Base-by-base conservation (phyloP, 495 filamentous ascomycete genomes). In the Aspergillus campestris region DNA sequence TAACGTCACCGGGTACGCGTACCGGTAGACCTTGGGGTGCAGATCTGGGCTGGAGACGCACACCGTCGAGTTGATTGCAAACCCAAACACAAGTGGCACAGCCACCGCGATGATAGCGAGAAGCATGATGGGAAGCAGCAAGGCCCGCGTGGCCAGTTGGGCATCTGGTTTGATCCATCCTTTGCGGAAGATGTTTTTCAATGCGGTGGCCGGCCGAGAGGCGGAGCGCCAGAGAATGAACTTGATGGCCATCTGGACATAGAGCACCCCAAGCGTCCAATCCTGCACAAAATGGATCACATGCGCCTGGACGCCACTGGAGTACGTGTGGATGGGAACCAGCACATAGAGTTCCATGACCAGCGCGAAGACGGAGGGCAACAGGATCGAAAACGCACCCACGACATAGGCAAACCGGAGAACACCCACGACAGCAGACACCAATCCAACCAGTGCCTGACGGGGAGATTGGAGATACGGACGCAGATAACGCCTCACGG, bases 191-290 rank as follows among this genome's bases (percentile, higher is more conserved):
- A 96, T 81, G 29, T 81, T 82, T 18, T 81, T 77, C 18, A 94
- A 75, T 2, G 86, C 84, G 38, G 76, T 73, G 0, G 89, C 85
- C 1, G 83, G 77, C 13, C 85, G 81, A 12, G 86, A 86, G 10
- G 70, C 45, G 63, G 73, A 69, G 38, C 81, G 69, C 55, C 77
- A 74, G 38, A 86, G 72, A 37, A 89, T 72, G 47, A 87, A 58
- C 32, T 86, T 84, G 32, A 78, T 74, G n/a, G 78, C 79, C 64
- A 96, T 80, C 47, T 94, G 91, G 40, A 94, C 77, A 63, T 96
- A 96, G 29, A 98, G 75, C 13, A 97, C 79, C 7, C 94, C 94
- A 3, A 97, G 68, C 1, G 89, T 94, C 89, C 94, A 98, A 53
- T 87, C 80, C 60, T 97, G 91, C 44, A 96, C 79, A 42, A 96